These are phyloP conservation scores for Lyophyllum decastes DNA, from an alignment of 768 basidiomycete species.

Conservation along the genomic window DNA sequence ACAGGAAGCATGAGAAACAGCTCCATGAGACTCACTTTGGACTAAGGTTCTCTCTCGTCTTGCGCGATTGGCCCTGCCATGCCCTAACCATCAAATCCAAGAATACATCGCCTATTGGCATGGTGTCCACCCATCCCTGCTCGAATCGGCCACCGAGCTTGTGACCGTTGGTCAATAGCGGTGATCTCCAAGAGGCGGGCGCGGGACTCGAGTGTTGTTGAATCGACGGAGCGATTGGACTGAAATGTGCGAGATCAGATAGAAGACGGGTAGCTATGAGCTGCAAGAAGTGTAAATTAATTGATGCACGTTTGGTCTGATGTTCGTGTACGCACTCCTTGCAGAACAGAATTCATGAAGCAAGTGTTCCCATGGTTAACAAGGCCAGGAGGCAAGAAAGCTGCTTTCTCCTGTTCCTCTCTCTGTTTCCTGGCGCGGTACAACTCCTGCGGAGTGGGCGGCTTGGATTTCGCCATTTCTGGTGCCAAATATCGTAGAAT, in stretches of 20 bases:
- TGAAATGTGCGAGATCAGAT: constrained; percentile 57
- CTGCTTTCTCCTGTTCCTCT: constrained; percentile 63
- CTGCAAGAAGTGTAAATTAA: constrained; percentile 32
- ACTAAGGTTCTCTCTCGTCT: constrained; percentile 54
- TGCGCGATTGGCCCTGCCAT: constrained; percentile 61
- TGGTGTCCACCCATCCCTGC: constrained; percentile 53
- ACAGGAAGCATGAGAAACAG: background rate
- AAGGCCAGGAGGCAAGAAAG: constrained; percentile 71
- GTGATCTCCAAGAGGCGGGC: constrained; percentile 55
- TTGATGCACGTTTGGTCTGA: constrained; percentile 4
- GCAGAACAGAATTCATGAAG: constrained; percentile 95
- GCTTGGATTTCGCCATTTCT: constrained; percentile 55
- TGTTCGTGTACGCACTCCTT: constrained; percentile 60
- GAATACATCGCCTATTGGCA: constrained; percentile 75
- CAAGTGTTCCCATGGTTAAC: constrained; percentile 88
- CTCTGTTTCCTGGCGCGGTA: constrained; percentile 57
- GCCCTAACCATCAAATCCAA: constrained; percentile 58
- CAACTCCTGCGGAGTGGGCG: constrained; percentile 62
- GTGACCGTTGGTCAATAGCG: constrained; percentile 70
- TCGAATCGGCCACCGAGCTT: constrained; percentile 53
- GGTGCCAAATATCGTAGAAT: background rate
- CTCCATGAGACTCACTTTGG: constrained; percentile 55
- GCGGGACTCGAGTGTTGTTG: constrained; percentile 40
- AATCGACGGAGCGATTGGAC: constrained; percentile 42
- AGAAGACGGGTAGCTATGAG: constrained; percentile 68